These are phyloP conservation scores for Aureobasidium sp. DNA, from an alignment of 2,329 filamentous ascomycete genomes.

Conservation along the genomic window DNA sequence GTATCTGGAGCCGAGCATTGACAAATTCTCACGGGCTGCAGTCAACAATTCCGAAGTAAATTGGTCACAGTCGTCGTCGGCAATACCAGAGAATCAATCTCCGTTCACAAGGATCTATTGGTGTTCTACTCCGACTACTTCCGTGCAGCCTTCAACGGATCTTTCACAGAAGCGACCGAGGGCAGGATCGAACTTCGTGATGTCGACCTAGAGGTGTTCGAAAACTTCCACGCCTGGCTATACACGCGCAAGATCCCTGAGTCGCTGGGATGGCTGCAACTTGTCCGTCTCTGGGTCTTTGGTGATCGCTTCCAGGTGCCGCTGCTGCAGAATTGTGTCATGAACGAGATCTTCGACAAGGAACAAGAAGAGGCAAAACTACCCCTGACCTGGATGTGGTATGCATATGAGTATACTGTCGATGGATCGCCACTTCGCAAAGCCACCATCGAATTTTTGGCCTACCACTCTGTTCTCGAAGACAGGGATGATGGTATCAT, in stretches of 20 bases:
- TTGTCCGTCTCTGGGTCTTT: constrained; percentile 17
- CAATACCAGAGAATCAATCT: background rate
- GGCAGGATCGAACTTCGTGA: background rate
- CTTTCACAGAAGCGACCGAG: constrained; percentile 14
- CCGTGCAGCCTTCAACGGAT: constrained; percentile 17
- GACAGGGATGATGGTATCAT: background rate
- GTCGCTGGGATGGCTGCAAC: background rate
- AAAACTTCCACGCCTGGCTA: constrained; percentile 19
- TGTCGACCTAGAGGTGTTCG: constrained; percentile 17
- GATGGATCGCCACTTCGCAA: background rate
- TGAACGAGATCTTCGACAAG: background rate
- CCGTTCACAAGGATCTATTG: constrained; percentile 20
- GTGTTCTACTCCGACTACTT: constrained; percentile 24
- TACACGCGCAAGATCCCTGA: constrained; percentile 9
- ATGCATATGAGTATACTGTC: background rate
- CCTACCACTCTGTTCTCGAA: fast-evolving
- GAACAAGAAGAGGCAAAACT: background rate
- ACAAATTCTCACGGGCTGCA: too few relatives aligned
- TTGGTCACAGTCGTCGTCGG: background rate
- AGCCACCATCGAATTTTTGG: background rate
- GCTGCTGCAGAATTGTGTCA: background rate
- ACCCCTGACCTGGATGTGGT: fast-evolving
- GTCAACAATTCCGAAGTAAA: too few relatives aligned
- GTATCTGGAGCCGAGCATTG: too few relatives aligned
- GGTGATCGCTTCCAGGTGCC: constrained; percentile 2